Conservation (phyloP, 495 filamentous ascomycete genomes). For the Halenospora varia region DNA sequence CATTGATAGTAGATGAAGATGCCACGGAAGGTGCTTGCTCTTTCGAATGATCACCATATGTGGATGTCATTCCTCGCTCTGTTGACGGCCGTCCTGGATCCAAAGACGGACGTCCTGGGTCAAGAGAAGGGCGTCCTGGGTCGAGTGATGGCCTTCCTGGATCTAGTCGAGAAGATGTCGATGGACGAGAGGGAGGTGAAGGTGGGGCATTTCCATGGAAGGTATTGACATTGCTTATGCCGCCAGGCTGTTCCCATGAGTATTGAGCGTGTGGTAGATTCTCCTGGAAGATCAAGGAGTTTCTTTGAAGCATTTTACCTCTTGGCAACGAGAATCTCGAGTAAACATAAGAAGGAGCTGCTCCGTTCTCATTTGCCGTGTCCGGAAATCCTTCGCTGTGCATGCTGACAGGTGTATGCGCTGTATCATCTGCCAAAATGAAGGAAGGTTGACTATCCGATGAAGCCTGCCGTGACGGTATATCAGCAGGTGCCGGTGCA, state of each 20-base stretch:
- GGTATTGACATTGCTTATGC: constrained; percentile 52
- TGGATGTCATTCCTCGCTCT: constrained; percentile 30
- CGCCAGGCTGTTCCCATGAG: constrained; percentile 40
- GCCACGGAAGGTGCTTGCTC: constrained; percentile 48
- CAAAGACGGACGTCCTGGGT: constrained; percentile 43
- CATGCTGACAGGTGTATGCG: constrained; percentile 61
- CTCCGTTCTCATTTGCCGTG: constrained; percentile 31
- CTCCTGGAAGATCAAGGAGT: constrained; percentile 63
- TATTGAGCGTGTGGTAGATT: constrained; percentile 25
- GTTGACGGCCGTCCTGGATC: constrained; percentile 35
- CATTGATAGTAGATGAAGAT: constrained; percentile 61
- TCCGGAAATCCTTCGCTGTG: constrained; percentile 56
- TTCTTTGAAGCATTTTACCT: constrained; percentile 68
- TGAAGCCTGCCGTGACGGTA: constrained; percentile 45
- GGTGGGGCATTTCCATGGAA: constrained; percentile 43
- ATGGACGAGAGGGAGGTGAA: constrained; percentile 42
- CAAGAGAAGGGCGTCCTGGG: constrained; percentile 29
- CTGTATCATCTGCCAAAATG: constrained; percentile 53
- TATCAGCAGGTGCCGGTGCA: constrained; percentile 44
- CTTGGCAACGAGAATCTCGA: constrained; percentile 79
- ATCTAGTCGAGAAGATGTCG: constrained; percentile 30
- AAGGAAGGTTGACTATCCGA: constrained; percentile 61
- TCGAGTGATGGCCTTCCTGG: constrained; percentile 29
- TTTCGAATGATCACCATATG: constrained; percentile 26
- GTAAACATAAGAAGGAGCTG: constrained; percentile 75